Evolutionary conservation across 164 flowering plant genomes (phyloP).

Genomic region (Nelumbo lutea): DNA sequence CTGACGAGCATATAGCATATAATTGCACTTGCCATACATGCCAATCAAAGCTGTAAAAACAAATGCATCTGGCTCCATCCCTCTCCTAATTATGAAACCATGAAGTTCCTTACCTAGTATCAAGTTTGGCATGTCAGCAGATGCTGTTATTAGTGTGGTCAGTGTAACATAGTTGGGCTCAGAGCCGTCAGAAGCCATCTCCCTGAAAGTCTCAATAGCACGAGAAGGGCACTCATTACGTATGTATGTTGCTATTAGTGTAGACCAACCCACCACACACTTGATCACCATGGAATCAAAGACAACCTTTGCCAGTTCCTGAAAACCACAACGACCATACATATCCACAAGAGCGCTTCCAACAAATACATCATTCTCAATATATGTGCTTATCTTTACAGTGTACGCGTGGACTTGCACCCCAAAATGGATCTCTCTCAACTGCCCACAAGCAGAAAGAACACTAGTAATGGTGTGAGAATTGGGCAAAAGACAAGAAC

Average conservation of each 20-base stretch:
- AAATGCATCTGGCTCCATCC: constrained; percentile 9
- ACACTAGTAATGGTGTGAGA: constrained; percentile 19
- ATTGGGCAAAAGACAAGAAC: constrained; percentile 12
- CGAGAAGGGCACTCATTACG: constrained; percentile 9
- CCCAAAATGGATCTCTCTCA: constrained; percentile 16
- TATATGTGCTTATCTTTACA: constrained; percentile 18
- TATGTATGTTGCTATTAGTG: constrained; percentile 15
- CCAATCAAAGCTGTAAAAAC: constrained; percentile 25
- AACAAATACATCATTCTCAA: constrained; percentile 20
- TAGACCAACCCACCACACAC: constrained; percentile 29
- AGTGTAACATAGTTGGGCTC: constrained; percentile 26
- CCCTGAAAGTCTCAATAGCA: constrained; percentile 21
- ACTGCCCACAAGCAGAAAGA: constrained; percentile 20
- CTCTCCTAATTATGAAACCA: constrained; percentile 17
- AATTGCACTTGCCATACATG: constrained; percentile 26
- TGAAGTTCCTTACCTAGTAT: constrained; percentile 23
- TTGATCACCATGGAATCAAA: constrained; percentile 24
- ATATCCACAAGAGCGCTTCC: constrained; percentile 23
- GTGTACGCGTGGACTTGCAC: constrained; percentile 22
- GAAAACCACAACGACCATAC: constrained; percentile 17
- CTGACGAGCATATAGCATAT: constrained; percentile 16
- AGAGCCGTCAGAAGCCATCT: constrained; percentile 14
- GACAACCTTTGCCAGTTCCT: constrained; percentile 13
- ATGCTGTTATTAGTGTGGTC: constrained; percentile 21
- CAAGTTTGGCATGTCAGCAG: constrained; percentile 16